A percentile compares a stretch with the other conserved stretches of the same genome.
phyloP scores from a whole-genome alignment of 352 stramenopile species.

The Aphanomyces invadans region DNA sequence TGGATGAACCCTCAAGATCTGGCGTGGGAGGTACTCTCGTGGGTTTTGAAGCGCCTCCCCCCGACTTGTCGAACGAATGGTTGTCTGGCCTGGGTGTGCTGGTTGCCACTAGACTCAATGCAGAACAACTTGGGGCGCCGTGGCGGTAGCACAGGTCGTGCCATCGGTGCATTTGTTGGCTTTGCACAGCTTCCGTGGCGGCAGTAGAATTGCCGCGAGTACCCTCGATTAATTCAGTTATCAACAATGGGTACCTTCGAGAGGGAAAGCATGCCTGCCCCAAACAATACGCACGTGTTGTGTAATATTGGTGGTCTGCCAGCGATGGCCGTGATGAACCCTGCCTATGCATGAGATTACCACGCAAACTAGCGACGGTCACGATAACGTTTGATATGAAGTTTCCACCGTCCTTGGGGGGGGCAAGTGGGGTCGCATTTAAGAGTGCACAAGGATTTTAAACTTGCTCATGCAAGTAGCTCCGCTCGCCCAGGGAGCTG shows the following conservation, averaged over 20 bases:
- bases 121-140: not conserved
- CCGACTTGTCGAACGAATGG: not conserved
- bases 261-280: too few species aligned
- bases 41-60: not conserved
- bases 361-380: too few species aligned
- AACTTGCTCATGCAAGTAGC: too few species aligned
- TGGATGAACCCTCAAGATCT: not conserved
- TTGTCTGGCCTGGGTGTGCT: not conserved
- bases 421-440: too few species aligned
- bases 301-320: slow-evolving; percentile 15
- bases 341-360: too few species aligned
- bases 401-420: too few species aligned
- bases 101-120: not conserved
- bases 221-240: not conserved
- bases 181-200: not conserved
- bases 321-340: too few species aligned
- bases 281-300: too few species aligned
- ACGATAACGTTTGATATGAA: too few species aligned
- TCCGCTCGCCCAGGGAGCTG: too few species aligned
- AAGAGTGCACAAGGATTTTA: too few species aligned
- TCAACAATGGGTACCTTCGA: not conserved
- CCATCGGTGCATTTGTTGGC: not conserved
- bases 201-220: not conserved
- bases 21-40: not conserved
- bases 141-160: not conserved